Conservation (phyloP, 108 stramenopile genomes). For the Fragilariopsis cylindrus region DNA sequence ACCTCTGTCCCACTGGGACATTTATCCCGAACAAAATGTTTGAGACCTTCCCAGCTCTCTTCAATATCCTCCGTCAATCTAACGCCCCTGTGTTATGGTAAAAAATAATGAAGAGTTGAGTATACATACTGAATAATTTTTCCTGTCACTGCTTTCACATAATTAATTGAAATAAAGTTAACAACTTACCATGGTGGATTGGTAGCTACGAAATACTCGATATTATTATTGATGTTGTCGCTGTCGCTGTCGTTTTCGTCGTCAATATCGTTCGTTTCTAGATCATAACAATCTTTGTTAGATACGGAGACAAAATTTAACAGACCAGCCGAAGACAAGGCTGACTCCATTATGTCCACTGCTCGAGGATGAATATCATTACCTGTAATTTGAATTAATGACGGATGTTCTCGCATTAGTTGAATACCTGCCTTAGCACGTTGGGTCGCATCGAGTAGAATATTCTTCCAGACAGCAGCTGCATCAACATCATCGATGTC, state of each 20-base stretch:
- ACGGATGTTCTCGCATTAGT: constrained; percentile 35
- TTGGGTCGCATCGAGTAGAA: constrained; percentile 63
- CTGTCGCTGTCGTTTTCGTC: background rate
- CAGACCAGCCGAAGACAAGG: constrained; percentile 56
- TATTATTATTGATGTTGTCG: background rate
- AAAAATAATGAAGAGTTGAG: background rate
- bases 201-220: constrained; percentile 42
- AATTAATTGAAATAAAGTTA: background rate
- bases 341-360: constrained; percentile 35
- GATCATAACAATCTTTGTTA: constrained; percentile 71
- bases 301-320: constrained; percentile 40
- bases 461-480: constrained; percentile 51
- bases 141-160: background rate
- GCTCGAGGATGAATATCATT: constrained; percentile 59
- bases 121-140: background rate
- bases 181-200: constrained; percentile 76
- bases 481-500: constrained; percentile 24
- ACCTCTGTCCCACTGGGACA: constrained; percentile 60
- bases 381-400: constrained; percentile 13
- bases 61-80: constrained; percentile 72
- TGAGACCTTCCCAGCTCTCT: constrained; percentile 72
- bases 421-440: constrained; percentile 56
- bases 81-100: constrained; percentile 31
- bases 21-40: constrained; percentile 54
- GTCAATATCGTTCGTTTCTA: constrained; percentile 26